Conservation (phyloP, 2,329 filamentous ascomycete genomes). For the Mollisiaceae sp. region DNA sequence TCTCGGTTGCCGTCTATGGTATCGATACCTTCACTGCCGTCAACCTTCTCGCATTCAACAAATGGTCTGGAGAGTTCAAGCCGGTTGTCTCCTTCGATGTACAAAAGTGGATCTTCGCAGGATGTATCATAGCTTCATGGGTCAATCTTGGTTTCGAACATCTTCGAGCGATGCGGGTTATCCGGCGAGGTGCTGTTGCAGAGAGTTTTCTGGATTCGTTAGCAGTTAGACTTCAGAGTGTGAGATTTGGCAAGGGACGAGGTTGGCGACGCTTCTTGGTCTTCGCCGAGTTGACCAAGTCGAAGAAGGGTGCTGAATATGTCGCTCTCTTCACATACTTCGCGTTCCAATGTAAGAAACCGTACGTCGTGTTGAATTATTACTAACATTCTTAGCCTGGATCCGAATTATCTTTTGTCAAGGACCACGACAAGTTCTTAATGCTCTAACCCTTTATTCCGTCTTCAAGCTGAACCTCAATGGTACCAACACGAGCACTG, state of each 20-base stretch:
- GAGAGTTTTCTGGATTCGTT: slow-evolving; percentile 91
- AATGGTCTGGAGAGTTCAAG: slow-evolving; percentile 84
- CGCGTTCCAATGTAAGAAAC: slow-evolving; percentile 61
- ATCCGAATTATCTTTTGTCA: slow-evolving; percentile 89
- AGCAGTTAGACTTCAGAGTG: slow-evolving; percentile 82
- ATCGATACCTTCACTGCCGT: slow-evolving; percentile 94
- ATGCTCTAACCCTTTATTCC: slow-evolving; percentile 85
- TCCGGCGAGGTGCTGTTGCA: slow-evolving; percentile 83
- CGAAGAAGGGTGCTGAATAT: slow-evolving; percentile 75
- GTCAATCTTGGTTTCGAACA: slow-evolving; percentile 82
- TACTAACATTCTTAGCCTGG: slow-evolving; percentile 63
- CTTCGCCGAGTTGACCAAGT: slow-evolving; percentile 73
- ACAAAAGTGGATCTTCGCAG: slow-evolving; percentile 93
- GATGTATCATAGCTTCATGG: slow-evolving; percentile 90
- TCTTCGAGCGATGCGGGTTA: slow-evolving; percentile 78
- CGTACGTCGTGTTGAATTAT: slow-evolving; percentile 10
- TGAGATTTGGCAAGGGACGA: slow-evolving; percentile 73
- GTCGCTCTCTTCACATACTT: slow-evolving; percentile 76
- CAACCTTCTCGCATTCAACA: slow-evolving; percentile 86
- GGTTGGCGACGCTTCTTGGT: slow-evolving; percentile 85
- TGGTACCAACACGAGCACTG: slow-evolving; percentile 56
- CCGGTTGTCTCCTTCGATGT: slow-evolving; percentile 77
- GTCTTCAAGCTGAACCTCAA: slow-evolving; percentile 79
- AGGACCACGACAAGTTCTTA: slow-evolving; percentile 89
- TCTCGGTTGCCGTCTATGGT: slow-evolving; percentile 83